Percentiles rank a stretch among this genome's conserved stretches.
Conservation (phyloP, 1,284 basidiomycete genomes). For the Gymnopus androsaceus region DNA sequence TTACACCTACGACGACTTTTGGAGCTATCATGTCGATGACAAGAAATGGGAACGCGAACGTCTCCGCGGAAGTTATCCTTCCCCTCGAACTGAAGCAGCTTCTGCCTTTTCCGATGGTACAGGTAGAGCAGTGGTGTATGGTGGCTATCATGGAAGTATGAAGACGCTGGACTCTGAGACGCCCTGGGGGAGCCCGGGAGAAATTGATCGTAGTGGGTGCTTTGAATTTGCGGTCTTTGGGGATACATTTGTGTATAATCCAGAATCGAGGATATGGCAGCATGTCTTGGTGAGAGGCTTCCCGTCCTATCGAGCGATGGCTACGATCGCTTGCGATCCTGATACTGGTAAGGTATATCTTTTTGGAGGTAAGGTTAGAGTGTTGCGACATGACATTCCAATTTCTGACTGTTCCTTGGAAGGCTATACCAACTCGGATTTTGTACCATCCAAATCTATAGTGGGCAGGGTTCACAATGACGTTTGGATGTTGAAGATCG, state of each 20-base stretch:
- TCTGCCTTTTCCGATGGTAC: constrained; percentile 7
- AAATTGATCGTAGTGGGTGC: not conserved
- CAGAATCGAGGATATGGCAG: constrained; percentile 14
- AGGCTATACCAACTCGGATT: constrained; percentile 15
- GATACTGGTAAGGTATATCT: constrained; percentile 17
- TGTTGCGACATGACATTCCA: not conserved
- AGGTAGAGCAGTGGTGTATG: constrained; percentile 16
- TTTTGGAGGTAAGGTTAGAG: constrained; percentile 7
- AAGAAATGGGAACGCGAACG: constrained; percentile 16
- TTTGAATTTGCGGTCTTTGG: constrained; percentile 16
- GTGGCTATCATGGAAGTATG: constrained; percentile 16
- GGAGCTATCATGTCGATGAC: constrained; percentile 14
- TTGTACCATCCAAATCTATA: constrained; percentile 5
- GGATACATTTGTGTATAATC: constrained; percentile 18
- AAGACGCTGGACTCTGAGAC: not conserved
- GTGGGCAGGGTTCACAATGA: constrained; percentile 14
- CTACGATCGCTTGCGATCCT: constrained; percentile 15
- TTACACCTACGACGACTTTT: constrained; percentile 18
- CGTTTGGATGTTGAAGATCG: constrained; percentile 18
- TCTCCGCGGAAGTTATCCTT: constrained; percentile 14
- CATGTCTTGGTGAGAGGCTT: constrained; percentile 18
- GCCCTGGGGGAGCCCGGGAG: too few relatives aligned
- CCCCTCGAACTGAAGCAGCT: constrained; percentile 16
- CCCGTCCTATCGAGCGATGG: constrained; percentile 17
- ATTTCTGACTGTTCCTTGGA: not conserved